phyloP scores from a whole-genome alignment of 352 stramenopile species.

The Pythium monospermum region DNA sequence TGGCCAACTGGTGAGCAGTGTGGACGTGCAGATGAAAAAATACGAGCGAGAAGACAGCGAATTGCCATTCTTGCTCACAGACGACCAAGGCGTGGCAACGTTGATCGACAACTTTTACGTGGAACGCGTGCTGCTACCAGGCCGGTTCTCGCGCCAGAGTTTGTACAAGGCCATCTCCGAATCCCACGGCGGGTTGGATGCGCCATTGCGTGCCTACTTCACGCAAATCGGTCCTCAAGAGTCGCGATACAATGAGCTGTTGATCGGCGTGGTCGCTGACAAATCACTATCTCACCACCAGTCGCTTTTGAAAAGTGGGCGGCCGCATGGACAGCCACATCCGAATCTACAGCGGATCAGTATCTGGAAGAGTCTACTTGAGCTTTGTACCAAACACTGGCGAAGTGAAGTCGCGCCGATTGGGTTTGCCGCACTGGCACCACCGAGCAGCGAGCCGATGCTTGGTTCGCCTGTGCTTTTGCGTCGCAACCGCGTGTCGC shows the following conservation, averaged over 20 bases:
- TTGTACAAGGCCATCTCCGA: constrained; percentile 58
- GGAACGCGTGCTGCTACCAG: constrained; percentile 50
- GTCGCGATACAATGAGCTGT: constrained; percentile 61
- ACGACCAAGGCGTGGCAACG: constrained; percentile 31
- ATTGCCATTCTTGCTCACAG: constrained; percentile 50
- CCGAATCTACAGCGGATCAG: constrained; percentile 32
- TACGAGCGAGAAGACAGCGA: constrained; percentile 51
- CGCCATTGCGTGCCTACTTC: constrained; percentile 25
- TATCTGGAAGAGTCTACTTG: constrained; percentile 62
- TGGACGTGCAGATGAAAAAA: constrained; percentile 63
- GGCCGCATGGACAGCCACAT: constrained; percentile 7
- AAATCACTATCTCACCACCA: constrained; percentile 22
- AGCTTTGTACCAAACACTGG: constrained; percentile 72
- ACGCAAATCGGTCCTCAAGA: constrained; percentile 32
- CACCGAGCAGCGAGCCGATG: constrained; percentile 23
- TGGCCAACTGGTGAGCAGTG: constrained; percentile 44
- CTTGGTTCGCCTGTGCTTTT: constrained; percentile 58
- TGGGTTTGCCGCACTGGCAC: constrained; percentile 40
- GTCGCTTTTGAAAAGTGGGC: no score
- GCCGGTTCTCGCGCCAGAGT: constrained; percentile 62
- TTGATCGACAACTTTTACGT: constrained; percentile 63
- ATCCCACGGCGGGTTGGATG: constrained; percentile 28
- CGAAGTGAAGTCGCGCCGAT: constrained; percentile 61
- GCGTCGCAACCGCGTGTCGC: constrained; percentile 59
- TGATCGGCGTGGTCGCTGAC: constrained; percentile 49